Evolutionary conservation across 331 rosid genomes (phyloP), one percentile per base, ranked within the genome.

Genomic region (Pyracantha coccinea): DNA sequence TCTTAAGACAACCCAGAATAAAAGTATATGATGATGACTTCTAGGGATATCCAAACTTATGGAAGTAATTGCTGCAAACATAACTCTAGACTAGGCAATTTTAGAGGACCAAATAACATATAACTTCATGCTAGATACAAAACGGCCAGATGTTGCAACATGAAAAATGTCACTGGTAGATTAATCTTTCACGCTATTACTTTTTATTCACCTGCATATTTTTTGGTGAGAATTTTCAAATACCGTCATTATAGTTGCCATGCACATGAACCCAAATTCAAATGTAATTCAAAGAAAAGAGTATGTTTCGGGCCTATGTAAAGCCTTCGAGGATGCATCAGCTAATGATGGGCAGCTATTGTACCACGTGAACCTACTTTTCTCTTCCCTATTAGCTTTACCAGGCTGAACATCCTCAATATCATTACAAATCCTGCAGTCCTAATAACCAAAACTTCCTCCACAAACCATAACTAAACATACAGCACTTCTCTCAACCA

Each of bases 1-100:
- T 73, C 50, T 70, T 81, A 82, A 73, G 65, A 70, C 47, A 85
- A 82, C 69, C 16, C 52, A 27, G 61, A 83, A 82, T 24, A 60
- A 33, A 44, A 45, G 41, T 33, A 44, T 25, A 8, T 11, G 58
- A 33, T 38, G 5, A 47, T 74, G 24, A 61, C 60, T 21, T 8
- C 31, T 8, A 55, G 28, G 28, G 21, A 66, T 21, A 78, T 73
- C 55, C 71, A 50, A 69, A 79, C 61, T 64, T 25, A 81, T 45
- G 33, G 35, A 8, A 54, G 66, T 7, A 58, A 85, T 55, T 65
- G 47, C 70, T 53, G 78, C 41, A 64, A 78, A 77, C 41, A 75
- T 76, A 33, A 70, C 9, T 62, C 50, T 74, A 33, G 11, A 32
- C 31, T 25, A 8, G 32, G 31, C 47, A 71, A 47, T 8, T 73